A percentile compares a stretch with the other conserved stretches of the same genome.
Conservation (phyloP, 257 asterid species). For the Lavandula angustifolia region DNA sequence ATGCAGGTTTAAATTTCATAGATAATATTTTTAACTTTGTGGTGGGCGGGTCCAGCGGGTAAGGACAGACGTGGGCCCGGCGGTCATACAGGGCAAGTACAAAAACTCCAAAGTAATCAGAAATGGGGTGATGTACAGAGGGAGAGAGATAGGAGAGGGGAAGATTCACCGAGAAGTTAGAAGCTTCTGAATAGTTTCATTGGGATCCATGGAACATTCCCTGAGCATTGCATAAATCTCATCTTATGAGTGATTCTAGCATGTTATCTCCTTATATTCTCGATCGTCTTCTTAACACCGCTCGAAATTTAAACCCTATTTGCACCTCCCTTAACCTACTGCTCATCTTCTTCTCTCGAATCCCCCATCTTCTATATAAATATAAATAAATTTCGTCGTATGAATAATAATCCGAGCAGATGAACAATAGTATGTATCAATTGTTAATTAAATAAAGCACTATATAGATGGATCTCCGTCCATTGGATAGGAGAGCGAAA, state of each 20-base stretch:
- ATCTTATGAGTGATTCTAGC: conserved; percentile 80
- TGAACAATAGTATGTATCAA: conserved; percentile 15
- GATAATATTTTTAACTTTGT: too few relatives aligned
- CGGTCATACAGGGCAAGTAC: too few relatives aligned
- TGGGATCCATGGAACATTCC: conserved; percentile 97
- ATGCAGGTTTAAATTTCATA: too few relatives aligned
- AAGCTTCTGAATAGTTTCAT: conserved; percentile 84
- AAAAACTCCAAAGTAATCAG: background rate
- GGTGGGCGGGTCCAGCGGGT: too few relatives aligned
- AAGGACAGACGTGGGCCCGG: too few relatives aligned
- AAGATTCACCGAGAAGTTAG: conserved; percentile 67
- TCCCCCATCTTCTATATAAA: conserved; percentile 25
- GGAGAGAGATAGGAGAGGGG: conserved; percentile 1
- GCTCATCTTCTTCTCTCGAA: conserved; percentile 51
- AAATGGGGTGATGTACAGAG: too few relatives aligned
- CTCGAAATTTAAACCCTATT: conserved; percentile 77
- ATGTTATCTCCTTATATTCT: conserved; percentile 79
- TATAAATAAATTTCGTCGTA: conserved; percentile 17
- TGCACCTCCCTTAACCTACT: conserved; percentile 65
- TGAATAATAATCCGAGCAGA: conserved; percentile 26
- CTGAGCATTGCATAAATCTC: conserved; percentile 90
- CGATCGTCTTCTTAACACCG: conserved; percentile 73
- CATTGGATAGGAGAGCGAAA: background rate
- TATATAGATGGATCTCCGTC: conserved; percentile 16
- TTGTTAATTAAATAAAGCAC: conserved; percentile 21